Evolutionary conservation across 225 moss, liverwort and hornwort genomes (phyloP).

Genomic region (Sphagnum contortum): DNA sequence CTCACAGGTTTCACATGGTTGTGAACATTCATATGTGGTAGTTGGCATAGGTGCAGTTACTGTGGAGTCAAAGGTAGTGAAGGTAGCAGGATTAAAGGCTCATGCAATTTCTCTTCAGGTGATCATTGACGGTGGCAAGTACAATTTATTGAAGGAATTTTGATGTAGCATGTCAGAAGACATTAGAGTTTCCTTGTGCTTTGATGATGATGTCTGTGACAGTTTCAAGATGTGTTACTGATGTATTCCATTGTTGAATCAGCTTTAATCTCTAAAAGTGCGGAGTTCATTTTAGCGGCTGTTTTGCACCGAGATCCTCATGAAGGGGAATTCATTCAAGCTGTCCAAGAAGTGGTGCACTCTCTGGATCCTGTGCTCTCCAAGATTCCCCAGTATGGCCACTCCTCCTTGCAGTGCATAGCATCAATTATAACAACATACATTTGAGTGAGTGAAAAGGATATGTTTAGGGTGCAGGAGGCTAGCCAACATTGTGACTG

Average conservation of each 20-base stretch:
- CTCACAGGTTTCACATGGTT: too few species aligned
- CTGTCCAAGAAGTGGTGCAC: conserved; percentile 55
- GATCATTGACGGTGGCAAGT: background rate
- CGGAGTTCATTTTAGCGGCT: conserved; percentile 10
- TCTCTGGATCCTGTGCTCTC: conserved; percentile 52
- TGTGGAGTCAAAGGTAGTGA: too few species aligned
- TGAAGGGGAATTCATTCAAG: conserved; percentile 53
- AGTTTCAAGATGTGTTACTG: background rate
- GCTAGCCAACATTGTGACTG: too few species aligned
- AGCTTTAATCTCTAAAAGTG: conserved; percentile 3
- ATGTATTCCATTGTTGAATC: background rate
- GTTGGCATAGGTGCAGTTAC: too few species aligned
- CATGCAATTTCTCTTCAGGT: too few species aligned
- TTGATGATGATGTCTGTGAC: background rate
- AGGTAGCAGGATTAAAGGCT: too few species aligned
- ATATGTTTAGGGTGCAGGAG: too few species aligned
- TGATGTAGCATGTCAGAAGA: background rate
- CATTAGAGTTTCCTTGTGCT: background rate
- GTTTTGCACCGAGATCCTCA: conserved; percentile 47
- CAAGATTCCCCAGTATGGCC: conserved; percentile 43
- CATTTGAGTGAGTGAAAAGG: too few species aligned
- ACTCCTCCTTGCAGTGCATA: too few species aligned
- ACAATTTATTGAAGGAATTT: background rate
- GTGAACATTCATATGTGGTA: too few species aligned
- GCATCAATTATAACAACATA: too few species aligned